Evolutionary conservation across 1,284 basidiomycete genomes (phyloP), one percentile per base, ranked within the genome.

Genomic region (Agroathelia rolfsii): DNA sequence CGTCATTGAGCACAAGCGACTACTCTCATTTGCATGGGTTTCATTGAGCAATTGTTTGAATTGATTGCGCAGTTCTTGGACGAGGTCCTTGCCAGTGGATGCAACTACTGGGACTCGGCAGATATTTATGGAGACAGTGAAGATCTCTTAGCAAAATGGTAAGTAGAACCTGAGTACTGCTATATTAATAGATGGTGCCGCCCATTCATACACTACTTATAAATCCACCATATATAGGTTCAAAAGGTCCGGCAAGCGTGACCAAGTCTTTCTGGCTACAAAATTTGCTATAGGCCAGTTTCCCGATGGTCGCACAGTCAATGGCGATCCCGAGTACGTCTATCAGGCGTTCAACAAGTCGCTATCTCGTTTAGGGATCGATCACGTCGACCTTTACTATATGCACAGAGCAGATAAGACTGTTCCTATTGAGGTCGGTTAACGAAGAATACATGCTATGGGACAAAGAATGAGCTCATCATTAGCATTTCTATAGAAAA

Each of bases 351-450:
- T 55, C 24, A 53, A 60, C 19, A 47, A 45, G 34, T 64, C 62
- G 5, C 43, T 66, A 17, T 45, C 54, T 39, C 49, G 50, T n/a
- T 56, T 73, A 3, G 61, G 62, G 1, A 50, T 61, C 4, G 62
- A 69, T n/a, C 43, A 48, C 5, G 56, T 72, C 28, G 69, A 72
- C 34, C 44, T 71, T 6, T 68, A 55, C 41, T 72, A 71, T 40
- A 37, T 57, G 10, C 63, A 66, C 38, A 41, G 58, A 57, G 55
- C 59, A 6, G 69, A 72, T 38, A 40, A 44, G 4, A 56, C 43
- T 0, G 53, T 57, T 6, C 66, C 69, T 0, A 69, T 72, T 28
- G 69, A 72, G 49, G 58, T 62, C 35, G 6, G 37, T 23, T 19
- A 4, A 14, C 7, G 44, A 44, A 18, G 26, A 37, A 2, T 34